phyloP scores from a whole-genome alignment of 2,329 filamentous ascomycete species.

The Fusarium albosuccineum region DNA sequence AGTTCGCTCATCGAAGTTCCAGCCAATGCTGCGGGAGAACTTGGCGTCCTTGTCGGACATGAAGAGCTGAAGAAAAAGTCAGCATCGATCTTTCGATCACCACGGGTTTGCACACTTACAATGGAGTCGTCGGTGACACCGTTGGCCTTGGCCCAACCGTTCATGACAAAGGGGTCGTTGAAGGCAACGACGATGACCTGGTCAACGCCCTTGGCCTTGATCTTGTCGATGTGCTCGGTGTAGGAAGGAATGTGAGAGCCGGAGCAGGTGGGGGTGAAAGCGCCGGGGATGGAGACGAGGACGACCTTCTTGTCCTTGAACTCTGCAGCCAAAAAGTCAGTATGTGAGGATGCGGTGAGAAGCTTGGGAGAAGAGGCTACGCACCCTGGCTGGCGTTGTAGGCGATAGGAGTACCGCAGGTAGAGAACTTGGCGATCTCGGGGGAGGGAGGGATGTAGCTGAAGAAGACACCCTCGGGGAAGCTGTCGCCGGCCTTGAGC shows the following conservation, averaged over 20 bases:
- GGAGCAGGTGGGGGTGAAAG: constrained; percentile 90
- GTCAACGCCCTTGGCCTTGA: constrained; percentile 87
- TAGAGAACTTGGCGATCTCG: constrained; percentile 76
- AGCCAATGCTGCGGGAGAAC: constrained; percentile 84
- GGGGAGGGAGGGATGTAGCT: constrained; percentile 83
- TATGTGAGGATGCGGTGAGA: constrained; percentile 14
- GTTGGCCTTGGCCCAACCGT: constrained; percentile 91
- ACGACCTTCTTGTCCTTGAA: constrained; percentile 69
- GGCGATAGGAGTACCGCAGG: constrained; percentile 82
- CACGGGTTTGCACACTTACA: constrained; percentile 52
- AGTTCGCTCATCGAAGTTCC: constrained; percentile 80
- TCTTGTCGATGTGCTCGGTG: constrained; percentile 76
- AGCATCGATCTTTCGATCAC: constrained; percentile 6
- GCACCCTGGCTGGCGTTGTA: constrained; percentile 83
- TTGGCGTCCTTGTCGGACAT: constrained; percentile 76
- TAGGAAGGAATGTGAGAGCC: constrained; percentile 85
- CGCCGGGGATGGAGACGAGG: constrained; percentile 72
- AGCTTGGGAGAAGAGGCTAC: constrained; percentile 33
- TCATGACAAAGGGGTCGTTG: constrained; percentile 91
- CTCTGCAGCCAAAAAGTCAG: constrained; percentile 53
- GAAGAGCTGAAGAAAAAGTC: constrained; percentile 70
- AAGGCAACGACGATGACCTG: constrained; percentile 83
- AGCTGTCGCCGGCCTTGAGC: constrained; percentile 84
- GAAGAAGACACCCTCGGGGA: constrained; percentile 86
- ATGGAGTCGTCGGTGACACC: constrained; percentile 76